phyloP scores from a whole-genome alignment of 352 stramenopile species.

The Phytophthora idaei region DNA sequence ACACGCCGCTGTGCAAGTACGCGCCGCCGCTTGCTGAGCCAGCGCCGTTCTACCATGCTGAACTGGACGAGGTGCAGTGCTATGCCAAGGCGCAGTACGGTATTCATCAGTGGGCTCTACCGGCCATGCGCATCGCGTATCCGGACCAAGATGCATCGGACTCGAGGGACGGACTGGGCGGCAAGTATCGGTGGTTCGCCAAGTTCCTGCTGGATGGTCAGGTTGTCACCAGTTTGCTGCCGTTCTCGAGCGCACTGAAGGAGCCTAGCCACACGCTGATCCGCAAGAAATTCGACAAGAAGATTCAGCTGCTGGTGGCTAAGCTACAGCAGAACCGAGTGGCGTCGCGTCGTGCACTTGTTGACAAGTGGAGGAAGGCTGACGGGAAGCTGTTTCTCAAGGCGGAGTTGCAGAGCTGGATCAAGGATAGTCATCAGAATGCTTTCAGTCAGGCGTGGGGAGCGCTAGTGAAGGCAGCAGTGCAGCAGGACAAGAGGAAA shows the following conservation, averaged over 20 bases:
- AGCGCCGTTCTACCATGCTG: slow-evolving; percentile 60
- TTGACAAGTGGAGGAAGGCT: slow-evolving; percentile 44
- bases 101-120: slow-evolving; percentile 68
- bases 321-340: slow-evolving; percentile 61
- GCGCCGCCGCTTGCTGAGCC: slow-evolving; percentile 64
- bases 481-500: slow-evolving; percentile 28
- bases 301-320: slow-evolving; percentile 78
- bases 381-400: slow-evolving; percentile 54
- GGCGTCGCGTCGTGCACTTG: slow-evolving; percentile 46
- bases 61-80: slow-evolving; percentile 73
- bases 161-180: slow-evolving; percentile 46
- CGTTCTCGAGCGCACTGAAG: slow-evolving; percentile 82
- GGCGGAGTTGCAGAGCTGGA: slow-evolving; percentile 60
- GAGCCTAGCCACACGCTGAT: slow-evolving; percentile 94
- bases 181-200: slow-evolving; percentile 82
- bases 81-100: slow-evolving; percentile 83
- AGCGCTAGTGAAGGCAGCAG: slow-evolving; percentile 33
- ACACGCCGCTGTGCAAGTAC: slow-evolving; percentile 77
- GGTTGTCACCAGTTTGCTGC: slow-evolving; percentile 68
- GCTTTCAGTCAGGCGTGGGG: slow-evolving; percentile 57
- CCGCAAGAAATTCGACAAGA: slow-evolving; percentile 88
- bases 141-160: slow-evolving; percentile 38
- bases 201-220: slow-evolving; percentile 83
- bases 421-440: slow-evolving; percentile 59
- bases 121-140: slow-evolving; percentile 62